A percentile compares a stretch with the other conserved stretches of the same genome.
Evolutionary conservation across 2,329 filamentous ascomycete genomes (phyloP).

Genomic region (Verticillium zaregamsianum): DNA sequence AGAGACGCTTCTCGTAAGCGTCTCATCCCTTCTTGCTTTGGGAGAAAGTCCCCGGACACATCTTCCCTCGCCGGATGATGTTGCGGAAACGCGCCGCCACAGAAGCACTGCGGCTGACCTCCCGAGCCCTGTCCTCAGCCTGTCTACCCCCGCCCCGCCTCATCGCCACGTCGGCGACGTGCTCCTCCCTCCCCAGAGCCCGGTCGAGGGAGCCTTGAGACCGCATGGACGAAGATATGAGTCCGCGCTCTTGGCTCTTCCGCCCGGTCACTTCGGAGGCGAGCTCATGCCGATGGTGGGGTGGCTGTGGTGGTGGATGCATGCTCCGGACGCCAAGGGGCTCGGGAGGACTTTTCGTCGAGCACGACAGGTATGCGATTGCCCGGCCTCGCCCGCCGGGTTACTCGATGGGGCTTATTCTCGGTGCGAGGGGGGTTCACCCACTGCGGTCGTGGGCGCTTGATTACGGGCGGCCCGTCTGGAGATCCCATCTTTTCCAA

Average conservation of each 20-base stretch:
- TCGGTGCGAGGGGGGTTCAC: slow-evolving; percentile 84
- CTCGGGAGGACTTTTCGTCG: slow-evolving; percentile 75
- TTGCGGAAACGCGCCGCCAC: slow-evolving; percentile 99
- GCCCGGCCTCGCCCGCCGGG: slow-evolving; percentile 50
- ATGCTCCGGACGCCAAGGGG: slow-evolving; percentile 19
- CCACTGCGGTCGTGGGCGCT: slow-evolving; percentile 21
- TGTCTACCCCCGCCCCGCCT: slow-evolving; percentile 29
- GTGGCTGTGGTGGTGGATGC: slow-evolving; percentile 21
- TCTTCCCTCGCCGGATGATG: slow-evolving; percentile 36
- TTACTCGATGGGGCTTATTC: slow-evolving; percentile 99
- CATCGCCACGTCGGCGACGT: slow-evolving; percentile 41
- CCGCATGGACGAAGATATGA: slow-evolving; percentile 83
- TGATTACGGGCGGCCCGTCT: slow-evolving; percentile 1
- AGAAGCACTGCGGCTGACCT: slow-evolving; percentile 96
- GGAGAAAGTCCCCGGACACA: slow-evolving; percentile 99
- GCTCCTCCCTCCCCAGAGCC: slow-evolving; percentile 13
- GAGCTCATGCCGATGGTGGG: slow-evolving; percentile 18
- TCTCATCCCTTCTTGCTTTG: slow-evolving; percentile 62
- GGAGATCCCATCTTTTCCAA: not conserved
- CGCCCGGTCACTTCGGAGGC: slow-evolving; percentile 1
- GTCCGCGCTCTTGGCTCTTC: slow-evolving; percentile 53
- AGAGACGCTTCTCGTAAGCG: slow-evolving; percentile 51
- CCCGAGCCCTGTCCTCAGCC: slow-evolving; percentile 51
- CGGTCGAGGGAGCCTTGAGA: slow-evolving; percentile 20
- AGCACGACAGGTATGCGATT: slow-evolving; percentile 99